A percentile compares a stretch with the other conserved stretches of the same genome.
Evolutionary conservation across 257 asterid species (phyloP).

Genomic region (Solanum rostratum): DNA sequence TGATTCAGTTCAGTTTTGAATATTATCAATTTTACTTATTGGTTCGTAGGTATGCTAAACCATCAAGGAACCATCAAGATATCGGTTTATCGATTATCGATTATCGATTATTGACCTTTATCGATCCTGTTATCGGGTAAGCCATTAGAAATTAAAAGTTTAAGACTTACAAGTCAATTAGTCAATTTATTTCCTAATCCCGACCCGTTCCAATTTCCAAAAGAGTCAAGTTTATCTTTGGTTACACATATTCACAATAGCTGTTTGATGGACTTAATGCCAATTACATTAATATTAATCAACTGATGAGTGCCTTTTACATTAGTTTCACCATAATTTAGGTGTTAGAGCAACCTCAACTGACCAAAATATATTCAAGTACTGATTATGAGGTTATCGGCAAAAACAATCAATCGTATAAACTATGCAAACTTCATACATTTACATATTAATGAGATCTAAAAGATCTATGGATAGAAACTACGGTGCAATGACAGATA

Average conservation of each 20-base stretch:
- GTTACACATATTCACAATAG: background rate
- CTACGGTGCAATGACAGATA: background rate
- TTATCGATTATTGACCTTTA: too few relatives aligned
- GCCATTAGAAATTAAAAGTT: too few relatives aligned
- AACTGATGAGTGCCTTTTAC: background rate
- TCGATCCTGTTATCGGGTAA: too few relatives aligned
- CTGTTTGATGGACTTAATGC: background rate
- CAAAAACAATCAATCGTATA: background rate
- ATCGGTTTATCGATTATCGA: too few relatives aligned
- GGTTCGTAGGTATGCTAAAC: too few relatives aligned
- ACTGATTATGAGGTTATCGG: background rate
- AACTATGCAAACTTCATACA: background rate
- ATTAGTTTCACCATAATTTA: background rate
- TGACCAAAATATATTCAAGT: background rate
- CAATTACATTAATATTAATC: background rate
- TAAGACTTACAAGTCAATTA: too few relatives aligned
- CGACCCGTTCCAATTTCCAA: too few relatives aligned
- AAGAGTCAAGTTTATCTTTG: conserved; percentile 31
- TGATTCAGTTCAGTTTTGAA: too few relatives aligned
- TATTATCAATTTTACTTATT: too few relatives aligned
- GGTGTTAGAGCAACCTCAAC: background rate
- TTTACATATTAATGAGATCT: background rate
- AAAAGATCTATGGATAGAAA: background rate
- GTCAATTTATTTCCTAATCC: too few relatives aligned
- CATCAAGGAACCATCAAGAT: too few relatives aligned